phyloP scores from a whole-genome alignment of 2,329 filamentous ascomycete genomes.

The Curvularia spicifera region DNA sequence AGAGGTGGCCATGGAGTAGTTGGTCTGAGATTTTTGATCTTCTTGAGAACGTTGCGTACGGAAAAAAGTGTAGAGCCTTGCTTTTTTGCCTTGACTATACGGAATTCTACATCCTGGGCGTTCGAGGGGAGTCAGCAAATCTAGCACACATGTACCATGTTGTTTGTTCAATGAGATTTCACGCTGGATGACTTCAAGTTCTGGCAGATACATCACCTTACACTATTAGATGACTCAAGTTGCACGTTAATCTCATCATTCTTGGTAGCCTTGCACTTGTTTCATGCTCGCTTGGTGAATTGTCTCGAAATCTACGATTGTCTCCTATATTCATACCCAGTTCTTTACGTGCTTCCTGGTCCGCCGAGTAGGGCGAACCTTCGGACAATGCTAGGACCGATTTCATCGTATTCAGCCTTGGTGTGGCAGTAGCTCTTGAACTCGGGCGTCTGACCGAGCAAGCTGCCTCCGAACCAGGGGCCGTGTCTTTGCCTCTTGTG shows the following conservation, averaged over 20 bases:
- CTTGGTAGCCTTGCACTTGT: slow-evolving; percentile 25
- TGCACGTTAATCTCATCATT: slow-evolving; percentile 18
- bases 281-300: slow-evolving; percentile 23
- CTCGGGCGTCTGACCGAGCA: slow-evolving; percentile 95
- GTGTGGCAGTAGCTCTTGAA: slow-evolving; percentile 98
- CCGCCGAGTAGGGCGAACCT: slow-evolving; percentile 93
- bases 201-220: background rate
- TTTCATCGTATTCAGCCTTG: slow-evolving; percentile 78
- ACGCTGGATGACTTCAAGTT: background rate
- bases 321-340: background rate
- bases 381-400: slow-evolving; percentile 92
- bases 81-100: background rate
- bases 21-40: background rate
- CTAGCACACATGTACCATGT: background rate
- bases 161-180: background rate
- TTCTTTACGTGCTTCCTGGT: slow-evolving; percentile 75
- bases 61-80: background rate
- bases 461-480: slow-evolving; percentile 96
- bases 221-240: background rate
- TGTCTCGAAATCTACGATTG: slow-evolving; percentile 12
- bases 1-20: slow-evolving; percentile 2
- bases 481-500: slow-evolving; percentile 98
- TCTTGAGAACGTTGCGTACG: background rate
- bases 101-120: background rate
- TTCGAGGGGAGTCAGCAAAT: background rate